These are phyloP conservation scores for Mycosarcoma mackinlayi DNA, from an alignment of 1,284 basidiomycete species.

Conservation along the genomic window DNA sequence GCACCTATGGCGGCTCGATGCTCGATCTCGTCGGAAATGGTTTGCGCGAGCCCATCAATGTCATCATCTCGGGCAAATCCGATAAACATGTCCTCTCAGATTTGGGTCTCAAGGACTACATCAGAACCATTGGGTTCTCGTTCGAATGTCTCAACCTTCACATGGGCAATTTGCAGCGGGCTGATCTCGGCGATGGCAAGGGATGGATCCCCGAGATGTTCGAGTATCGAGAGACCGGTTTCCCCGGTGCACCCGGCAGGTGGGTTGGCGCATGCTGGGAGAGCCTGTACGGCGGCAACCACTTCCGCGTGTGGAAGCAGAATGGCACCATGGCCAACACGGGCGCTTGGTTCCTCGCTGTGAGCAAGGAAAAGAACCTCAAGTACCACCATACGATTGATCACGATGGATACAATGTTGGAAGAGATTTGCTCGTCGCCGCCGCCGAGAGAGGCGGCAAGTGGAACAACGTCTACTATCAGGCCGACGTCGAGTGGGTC, in stretches of 20 bases:
- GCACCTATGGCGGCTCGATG: constrained; percentile 55
- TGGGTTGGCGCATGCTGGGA: constrained; percentile 68
- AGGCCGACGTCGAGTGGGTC: constrained; percentile 62
- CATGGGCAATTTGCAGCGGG: constrained; percentile 77
- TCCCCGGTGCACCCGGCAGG: constrained; percentile 62
- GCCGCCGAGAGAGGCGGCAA: constrained; percentile 60
- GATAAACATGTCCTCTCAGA: constrained; percentile 79
- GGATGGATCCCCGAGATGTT: constrained; percentile 71
- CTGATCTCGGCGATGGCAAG: constrained; percentile 85
- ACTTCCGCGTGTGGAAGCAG: constrained; percentile 69
- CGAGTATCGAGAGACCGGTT: constrained; percentile 65
- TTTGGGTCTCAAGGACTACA: constrained; percentile 82
- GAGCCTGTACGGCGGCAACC: constrained; percentile 65
- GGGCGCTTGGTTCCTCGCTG: constrained; percentile 69
- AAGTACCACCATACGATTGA: constrained; percentile 65
- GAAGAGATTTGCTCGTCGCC: constrained; percentile 64
- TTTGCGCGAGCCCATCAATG: constrained; percentile 88
- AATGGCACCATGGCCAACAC: constrained; percentile 67
- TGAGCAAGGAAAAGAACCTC: constrained; percentile 66
- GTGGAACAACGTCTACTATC: constrained; percentile 64
- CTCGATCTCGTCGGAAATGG: constrained; percentile 74
- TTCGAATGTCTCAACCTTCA: constrained; percentile 87
- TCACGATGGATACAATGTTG: constrained; percentile 67
- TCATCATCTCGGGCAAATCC: constrained; percentile 84
- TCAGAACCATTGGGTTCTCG: constrained; percentile 75